These are phyloP conservation scores for Hypoxylon sp. DNA, from an alignment of 2,329 filamentous ascomycete species.

Conservation along the genomic window DNA sequence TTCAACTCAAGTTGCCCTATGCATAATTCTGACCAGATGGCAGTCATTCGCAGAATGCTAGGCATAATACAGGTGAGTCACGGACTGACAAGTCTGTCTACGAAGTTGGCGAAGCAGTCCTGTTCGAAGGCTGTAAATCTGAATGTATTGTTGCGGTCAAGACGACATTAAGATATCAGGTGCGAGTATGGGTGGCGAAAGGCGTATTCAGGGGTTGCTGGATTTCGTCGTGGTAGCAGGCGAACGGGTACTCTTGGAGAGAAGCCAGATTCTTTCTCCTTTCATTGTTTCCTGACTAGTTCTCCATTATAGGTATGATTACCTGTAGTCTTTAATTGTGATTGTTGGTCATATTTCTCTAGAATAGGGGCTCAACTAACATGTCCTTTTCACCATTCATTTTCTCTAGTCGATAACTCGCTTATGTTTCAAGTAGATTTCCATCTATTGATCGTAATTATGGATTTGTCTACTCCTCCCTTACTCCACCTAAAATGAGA, in stretches of 20 bases:
- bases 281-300: background rate
- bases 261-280: background rate
- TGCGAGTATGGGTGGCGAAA: conserved; percentile 15
- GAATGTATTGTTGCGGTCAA: background rate
- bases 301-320: background rate
- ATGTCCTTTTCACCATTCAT: background rate
- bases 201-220: conserved; percentile 1
- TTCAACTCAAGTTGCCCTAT: background rate
- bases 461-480: too few species aligned
- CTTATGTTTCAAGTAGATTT: background rate
- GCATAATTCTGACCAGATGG: background rate
- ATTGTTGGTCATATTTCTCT: background rate
- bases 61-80: conserved; percentile 12
- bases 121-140: background rate
- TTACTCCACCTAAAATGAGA: too few species aligned
- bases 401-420: background rate
- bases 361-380: background rate
- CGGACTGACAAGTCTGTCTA: background rate
- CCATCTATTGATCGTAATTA: background rate
- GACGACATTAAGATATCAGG: background rate
- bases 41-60: background rate
- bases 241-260: background rate
- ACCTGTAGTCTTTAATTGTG: background rate
- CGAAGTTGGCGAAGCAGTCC: conserved; percentile 2
- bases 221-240: background rate